Percentiles rank a stretch among this genome's conserved stretches.
Evolutionary conservation across 1,284 basidiomycete genomes (phyloP).

Genomic region (Apiotrichum siamense): DNA sequence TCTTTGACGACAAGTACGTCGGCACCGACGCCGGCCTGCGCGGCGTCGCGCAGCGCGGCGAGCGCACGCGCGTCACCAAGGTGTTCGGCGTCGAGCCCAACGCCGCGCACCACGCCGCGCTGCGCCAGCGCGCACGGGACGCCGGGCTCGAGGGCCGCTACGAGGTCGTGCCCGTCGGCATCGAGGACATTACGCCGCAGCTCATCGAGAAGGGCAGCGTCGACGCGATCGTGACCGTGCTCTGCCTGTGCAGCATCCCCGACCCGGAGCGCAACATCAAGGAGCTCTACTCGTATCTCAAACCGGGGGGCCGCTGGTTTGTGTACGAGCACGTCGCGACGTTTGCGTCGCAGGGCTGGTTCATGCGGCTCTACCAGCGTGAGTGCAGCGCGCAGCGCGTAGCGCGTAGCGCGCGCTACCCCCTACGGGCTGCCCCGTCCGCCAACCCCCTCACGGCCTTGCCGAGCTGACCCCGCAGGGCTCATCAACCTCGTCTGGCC

Average conservation of each 20-base stretch:
- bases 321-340: conserved; percentile 17
- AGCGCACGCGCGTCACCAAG: conserved; percentile 5
- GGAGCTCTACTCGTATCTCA: conserved; percentile 19
- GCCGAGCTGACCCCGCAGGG: conserved; percentile 2
- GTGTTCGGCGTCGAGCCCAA: conserved; percentile 20
- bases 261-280: conserved; percentile 14
- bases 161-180: conserved; percentile 14
- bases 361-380: conserved; percentile 12
- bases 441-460: too few relatives aligned
- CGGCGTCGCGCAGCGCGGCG: background rate
- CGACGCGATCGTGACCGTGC: conserved; percentile 14
- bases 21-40: background rate
- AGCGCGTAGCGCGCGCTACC: too few relatives aligned
- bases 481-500: conserved; percentile 17
- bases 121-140: background rate
- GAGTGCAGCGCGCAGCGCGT: background rate
- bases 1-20: conserved; percentile 14
- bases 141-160: conserved; percentile 13
- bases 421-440: background rate
- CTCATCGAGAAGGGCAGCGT: conserved; percentile 12
- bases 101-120: conserved; percentile 10
- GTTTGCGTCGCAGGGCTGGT: conserved; percentile 2
- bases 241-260: conserved; percentile 18
- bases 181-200: conserved; percentile 9
- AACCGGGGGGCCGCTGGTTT: conserved; percentile 17